A percentile compares a stretch with the other conserved stretches of the same genome.
phyloP scores from a whole-genome alignment of 108 stramenopile genomes.

The Thalassiosira profunda region DNA sequence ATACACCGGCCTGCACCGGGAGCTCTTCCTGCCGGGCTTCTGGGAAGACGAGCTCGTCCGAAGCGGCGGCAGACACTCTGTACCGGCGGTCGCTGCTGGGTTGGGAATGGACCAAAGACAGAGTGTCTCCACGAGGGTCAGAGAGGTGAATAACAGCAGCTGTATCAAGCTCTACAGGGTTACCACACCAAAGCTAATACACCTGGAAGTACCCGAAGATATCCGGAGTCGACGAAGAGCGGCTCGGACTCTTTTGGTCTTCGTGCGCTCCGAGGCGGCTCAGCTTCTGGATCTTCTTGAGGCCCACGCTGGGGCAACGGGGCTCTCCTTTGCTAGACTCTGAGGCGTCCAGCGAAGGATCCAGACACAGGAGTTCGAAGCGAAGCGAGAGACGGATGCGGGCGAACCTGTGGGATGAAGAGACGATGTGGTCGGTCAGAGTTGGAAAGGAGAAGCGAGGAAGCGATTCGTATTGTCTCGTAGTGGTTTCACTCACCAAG shows the following conservation, averaged over 20 bases:
- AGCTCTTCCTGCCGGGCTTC: too few species aligned
- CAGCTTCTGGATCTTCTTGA: slow-evolving; percentile 73
- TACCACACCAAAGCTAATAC: too few species aligned
- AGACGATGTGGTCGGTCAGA: neutral
- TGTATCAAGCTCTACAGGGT: too few species aligned
- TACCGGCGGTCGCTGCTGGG: too few species aligned
- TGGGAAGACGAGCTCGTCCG: too few species aligned
- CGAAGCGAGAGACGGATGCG: slow-evolving; percentile 82
- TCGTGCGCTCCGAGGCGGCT: slow-evolving; percentile 69
- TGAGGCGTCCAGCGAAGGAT: slow-evolving; percentile 30
- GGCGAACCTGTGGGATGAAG: slow-evolving; percentile 55
- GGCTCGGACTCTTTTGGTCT: slow-evolving; percentile 46
- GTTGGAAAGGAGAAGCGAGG: too few species aligned
- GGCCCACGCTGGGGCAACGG: slow-evolving; percentile 69
- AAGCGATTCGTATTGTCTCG: neutral
- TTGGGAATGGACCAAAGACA: too few species aligned
- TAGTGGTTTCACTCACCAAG: slow-evolving; percentile 54
- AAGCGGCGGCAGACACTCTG: too few species aligned
- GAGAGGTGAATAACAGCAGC: too few species aligned
- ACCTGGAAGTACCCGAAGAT: slow-evolving; percentile 40
- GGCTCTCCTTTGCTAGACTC: too few species aligned
- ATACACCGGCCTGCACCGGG: too few species aligned
- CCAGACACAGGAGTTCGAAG: slow-evolving; percentile 88
- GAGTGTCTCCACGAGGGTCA: too few species aligned
- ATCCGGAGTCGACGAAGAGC: slow-evolving; percentile 43